Percentiles rank a stretch among this genome's conserved stretches.
Evolutionary conservation across 2,329 filamentous ascomycete species (phyloP).

Genomic region (Hypoxylon rubiginosum): DNA sequence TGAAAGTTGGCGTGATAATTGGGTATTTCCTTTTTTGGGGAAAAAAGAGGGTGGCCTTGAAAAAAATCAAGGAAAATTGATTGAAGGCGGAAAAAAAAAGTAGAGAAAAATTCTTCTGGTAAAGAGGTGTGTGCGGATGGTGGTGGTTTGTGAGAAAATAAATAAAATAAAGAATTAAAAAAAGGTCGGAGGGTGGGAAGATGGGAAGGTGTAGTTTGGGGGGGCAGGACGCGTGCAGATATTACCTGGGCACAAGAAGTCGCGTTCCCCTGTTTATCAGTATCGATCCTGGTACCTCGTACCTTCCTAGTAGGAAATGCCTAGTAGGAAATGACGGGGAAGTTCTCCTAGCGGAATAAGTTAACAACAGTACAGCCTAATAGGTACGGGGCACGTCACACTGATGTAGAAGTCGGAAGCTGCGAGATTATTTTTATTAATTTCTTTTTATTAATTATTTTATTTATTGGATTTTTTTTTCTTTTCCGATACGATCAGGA

Average conservation of each 20-base stretch:
- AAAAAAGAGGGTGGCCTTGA: slow-evolving; percentile 4
- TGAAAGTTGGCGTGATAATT: not conserved
- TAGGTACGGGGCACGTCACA: slow-evolving; percentile 20
- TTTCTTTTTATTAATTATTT: slow-evolving; percentile 19
- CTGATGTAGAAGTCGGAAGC: slow-evolving; percentile 6
- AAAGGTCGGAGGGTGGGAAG: not conserved
- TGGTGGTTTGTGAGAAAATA: slow-evolving; percentile 12
- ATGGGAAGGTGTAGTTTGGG: slow-evolving; percentile 19
- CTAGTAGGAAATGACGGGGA: slow-evolving; percentile 32
- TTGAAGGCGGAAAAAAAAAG: too few relatives aligned
- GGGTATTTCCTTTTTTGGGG: not conserved
- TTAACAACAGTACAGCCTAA: slow-evolving; percentile 16
- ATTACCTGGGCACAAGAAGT: slow-evolving; percentile 17
- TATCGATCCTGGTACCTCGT: slow-evolving; percentile 18
- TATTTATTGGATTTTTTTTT: slow-evolving; percentile 4
- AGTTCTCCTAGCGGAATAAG: slow-evolving; percentile 17
- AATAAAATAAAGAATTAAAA: slow-evolving; percentile 27
- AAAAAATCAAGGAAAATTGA: too few relatives aligned
- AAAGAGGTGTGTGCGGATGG: not conserved
- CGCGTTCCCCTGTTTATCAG: slow-evolving; percentile 40
- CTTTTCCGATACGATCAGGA: not conserved
- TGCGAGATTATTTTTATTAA: slow-evolving; percentile 34
- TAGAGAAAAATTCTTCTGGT: slow-evolving; percentile 3
- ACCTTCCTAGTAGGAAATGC: slow-evolving; percentile 21
- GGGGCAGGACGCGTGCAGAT: slow-evolving; percentile 36